phyloP scores from a whole-genome alignment of 1,284 basidiomycete species.

The Sphaerobolus stellatus region DNA sequence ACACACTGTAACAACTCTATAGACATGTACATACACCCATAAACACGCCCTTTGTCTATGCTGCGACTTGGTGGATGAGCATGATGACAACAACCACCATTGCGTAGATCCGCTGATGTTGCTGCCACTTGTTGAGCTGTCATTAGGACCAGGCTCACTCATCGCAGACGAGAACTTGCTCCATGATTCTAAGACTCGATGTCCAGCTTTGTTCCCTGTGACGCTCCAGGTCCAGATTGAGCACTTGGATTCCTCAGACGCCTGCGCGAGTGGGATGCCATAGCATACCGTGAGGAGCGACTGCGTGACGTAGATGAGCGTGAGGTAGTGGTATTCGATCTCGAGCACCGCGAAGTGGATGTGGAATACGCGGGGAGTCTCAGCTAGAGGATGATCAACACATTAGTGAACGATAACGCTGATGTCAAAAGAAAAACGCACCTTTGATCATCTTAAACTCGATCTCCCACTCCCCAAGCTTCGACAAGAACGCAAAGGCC shows the following conservation, averaged over 20 bases:
- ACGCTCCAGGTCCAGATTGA: constrained; percentile 11
- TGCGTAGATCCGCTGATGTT: too few species aligned
- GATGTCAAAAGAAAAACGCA: not conserved
- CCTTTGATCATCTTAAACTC: constrained; percentile 6
- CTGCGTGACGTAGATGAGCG: not conserved
- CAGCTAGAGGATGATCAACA: not conserved
- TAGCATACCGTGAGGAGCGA: constrained; percentile 6
- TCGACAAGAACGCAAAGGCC: constrained; percentile 3
- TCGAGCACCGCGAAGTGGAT: constrained; percentile 1
- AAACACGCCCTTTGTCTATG: too few species aligned
- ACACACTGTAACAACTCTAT: too few species aligned
- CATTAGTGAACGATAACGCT: not conserved
- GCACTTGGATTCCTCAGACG: constrained; percentile 2
- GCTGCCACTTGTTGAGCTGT: too few species aligned
- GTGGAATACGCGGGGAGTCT: not conserved
- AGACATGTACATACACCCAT: too few species aligned
- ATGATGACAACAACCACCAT: too few species aligned
- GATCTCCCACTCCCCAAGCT: constrained; percentile 11
- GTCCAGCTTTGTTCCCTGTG: constrained; percentile 1
- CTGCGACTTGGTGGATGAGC: too few species aligned
- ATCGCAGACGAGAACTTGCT: constrained; percentile 4
- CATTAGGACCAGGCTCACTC: too few species aligned
- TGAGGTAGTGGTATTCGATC: constrained; percentile 12
- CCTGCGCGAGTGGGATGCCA: not conserved
- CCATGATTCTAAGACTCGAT: not conserved